These are phyloP conservation scores for Lentithecium fluviatile DNA, from an alignment of 495 filamentous ascomycete genomes.

Conservation along the genomic window DNA sequence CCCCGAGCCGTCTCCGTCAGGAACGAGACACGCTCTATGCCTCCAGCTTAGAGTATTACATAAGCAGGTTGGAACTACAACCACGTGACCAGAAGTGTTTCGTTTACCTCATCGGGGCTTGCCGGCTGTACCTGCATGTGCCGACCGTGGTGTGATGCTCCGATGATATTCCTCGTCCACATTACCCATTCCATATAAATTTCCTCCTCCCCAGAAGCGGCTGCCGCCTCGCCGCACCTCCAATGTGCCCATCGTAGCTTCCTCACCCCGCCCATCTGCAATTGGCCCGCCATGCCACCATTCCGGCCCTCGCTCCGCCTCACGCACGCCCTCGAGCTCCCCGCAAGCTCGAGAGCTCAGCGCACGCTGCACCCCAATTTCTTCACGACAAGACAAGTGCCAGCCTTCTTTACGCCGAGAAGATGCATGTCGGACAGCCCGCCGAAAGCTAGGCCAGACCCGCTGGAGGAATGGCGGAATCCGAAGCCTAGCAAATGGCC, in stretches of 20 bases:
- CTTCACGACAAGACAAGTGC: not conserved
- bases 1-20: too few relatives aligned
- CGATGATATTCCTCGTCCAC: not conserved
- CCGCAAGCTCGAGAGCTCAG: not conserved
- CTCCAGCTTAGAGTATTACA: too few relatives aligned
- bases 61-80: too few relatives aligned
- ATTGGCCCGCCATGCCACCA: slow-evolving; percentile 23
- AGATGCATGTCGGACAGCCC: slow-evolving; percentile 31
- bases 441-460: slow-evolving; percentile 10
- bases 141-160: slow-evolving; percentile 23
- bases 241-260: slow-evolving; percentile 4
- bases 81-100: not conserved
- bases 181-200: too few relatives aligned
- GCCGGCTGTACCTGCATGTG: slow-evolving; percentile 9
- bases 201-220: too few relatives aligned
- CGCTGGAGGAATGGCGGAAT: slow-evolving; percentile 17
- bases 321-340: slow-evolving; percentile 9
- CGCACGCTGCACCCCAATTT: not conserved
- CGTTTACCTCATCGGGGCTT: not conserved
- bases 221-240: too few relatives aligned
- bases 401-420: slow-evolving; percentile 1
- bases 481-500: slow-evolving; percentile 31
- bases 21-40: too few relatives aligned
- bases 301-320: slow-evolving; percentile 11
- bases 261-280: not conserved